phyloP scores from a whole-genome alignment of 2,329 filamentous ascomycete genomes.

The Polytolypa hystricis region DNA sequence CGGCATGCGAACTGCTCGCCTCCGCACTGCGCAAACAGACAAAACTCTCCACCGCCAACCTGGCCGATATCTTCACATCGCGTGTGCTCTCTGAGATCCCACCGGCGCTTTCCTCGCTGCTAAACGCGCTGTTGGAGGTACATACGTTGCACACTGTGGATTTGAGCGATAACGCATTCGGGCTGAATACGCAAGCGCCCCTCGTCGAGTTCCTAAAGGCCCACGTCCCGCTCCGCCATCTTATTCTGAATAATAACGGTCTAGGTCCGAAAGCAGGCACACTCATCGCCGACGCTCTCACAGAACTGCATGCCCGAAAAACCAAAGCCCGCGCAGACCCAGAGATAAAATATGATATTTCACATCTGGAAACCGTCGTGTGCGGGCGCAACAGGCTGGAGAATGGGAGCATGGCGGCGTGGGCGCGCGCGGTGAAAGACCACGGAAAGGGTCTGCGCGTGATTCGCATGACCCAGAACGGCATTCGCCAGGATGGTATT shows the following conservation, averaged over 20 bases:
- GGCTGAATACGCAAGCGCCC: slow-evolving; percentile 85
- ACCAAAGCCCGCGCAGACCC: slow-evolving; percentile 51
- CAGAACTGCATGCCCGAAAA: slow-evolving; percentile 73
- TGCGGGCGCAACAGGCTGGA: slow-evolving; percentile 93
- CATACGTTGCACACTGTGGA: slow-evolving; percentile 83
- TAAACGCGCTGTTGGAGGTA: slow-evolving; percentile 76
- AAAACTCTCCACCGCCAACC: slow-evolving; percentile 67
- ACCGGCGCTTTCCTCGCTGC: slow-evolving; percentile 70
- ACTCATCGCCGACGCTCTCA: slow-evolving; percentile 77
- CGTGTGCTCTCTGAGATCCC: slow-evolving; percentile 91
- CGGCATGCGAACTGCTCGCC: slow-evolving; percentile 74
- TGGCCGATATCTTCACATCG: slow-evolving; percentile 96
- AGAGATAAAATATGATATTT: slow-evolving; percentile 59
- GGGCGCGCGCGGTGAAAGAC: slow-evolving; percentile 77
- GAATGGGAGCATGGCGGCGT: slow-evolving; percentile 91
- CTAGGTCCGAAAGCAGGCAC: slow-evolving; percentile 85
- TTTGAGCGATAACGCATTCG: slow-evolving; percentile 96
- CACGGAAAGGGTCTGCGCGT: slow-evolving; percentile 66
- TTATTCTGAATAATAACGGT: slow-evolving; percentile 97
- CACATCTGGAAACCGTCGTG: slow-evolving; percentile 87
- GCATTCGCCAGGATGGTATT: slow-evolving; percentile 89
- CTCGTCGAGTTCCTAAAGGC: slow-evolving; percentile 82
- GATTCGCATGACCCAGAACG: slow-evolving; percentile 97
- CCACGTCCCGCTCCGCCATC: slow-evolving; percentile 81
- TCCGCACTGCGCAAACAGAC: slow-evolving; percentile 77